Percentiles rank a stretch among this genome's conserved stretches.
Evolutionary conservation across 2,329 filamentous ascomycete genomes (phyloP).

Genomic region (Sarocladiaceae sp.): DNA sequence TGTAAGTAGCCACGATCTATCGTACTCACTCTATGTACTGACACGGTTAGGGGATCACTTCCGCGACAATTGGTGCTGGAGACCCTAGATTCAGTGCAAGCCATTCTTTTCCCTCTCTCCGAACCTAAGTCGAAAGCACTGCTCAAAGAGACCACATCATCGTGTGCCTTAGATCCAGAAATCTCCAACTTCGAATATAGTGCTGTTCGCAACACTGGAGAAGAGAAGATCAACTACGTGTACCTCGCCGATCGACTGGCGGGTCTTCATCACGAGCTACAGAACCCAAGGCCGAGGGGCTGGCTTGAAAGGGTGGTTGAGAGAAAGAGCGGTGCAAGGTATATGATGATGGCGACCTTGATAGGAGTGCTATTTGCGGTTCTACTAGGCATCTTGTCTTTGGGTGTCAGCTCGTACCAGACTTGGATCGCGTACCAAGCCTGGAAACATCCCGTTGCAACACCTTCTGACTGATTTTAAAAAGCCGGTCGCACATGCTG

Average conservation of each 20-base stretch:
- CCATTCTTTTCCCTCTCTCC: slow-evolving; percentile 14
- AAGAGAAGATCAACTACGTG: slow-evolving; percentile 12
- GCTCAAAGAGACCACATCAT: slow-evolving; percentile 10
- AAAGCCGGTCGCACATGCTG: no score
- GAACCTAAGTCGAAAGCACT: slow-evolving; percentile 13
- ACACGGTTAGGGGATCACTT: slow-evolving; percentile 11
- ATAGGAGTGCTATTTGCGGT: slow-evolving; percentile 17
- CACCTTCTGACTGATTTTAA: no score
- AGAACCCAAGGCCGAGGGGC: slow-evolving; percentile 15
- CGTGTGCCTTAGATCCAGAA: slow-evolving; percentile 13
- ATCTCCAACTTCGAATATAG: slow-evolving; percentile 11
- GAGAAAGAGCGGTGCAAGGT: slow-evolving; percentile 17
- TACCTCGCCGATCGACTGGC: slow-evolving; percentile 14
- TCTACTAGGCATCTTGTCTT: slow-evolving; percentile 13
- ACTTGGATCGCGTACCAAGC: slow-evolving; percentile 18
- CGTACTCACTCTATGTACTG: neutral
- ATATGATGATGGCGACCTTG: slow-evolving; percentile 21
- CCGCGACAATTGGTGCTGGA: slow-evolving; percentile 14
- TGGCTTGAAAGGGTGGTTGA: slow-evolving; percentile 15
- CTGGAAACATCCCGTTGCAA: slow-evolving; percentile 17
- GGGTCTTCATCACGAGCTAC: slow-evolving; percentile 15
- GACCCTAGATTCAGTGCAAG: slow-evolving; percentile 13
- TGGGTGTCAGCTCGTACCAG: slow-evolving; percentile 16
- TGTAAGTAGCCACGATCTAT: neutral
- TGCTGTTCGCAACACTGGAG: slow-evolving; percentile 8